Conservation (phyloP, 495 filamentous ascomycete genomes). For the Penicillium arizonense region DNA sequence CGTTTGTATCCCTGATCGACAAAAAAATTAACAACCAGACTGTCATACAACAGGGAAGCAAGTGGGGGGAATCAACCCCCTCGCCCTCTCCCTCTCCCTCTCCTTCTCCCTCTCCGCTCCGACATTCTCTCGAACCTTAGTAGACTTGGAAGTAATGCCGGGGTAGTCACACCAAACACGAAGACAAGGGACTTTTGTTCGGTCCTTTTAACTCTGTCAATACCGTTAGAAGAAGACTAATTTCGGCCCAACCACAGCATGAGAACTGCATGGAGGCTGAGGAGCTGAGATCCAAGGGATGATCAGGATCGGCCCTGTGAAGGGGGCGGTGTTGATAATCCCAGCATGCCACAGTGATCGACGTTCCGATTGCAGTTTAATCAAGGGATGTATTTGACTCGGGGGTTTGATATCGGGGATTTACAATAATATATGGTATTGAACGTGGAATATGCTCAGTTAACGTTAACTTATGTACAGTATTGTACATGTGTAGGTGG, state of each 20-base stretch:
- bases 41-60: not conserved
- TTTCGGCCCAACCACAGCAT: no score
- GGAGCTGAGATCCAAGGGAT: constrained; percentile 10
- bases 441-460: not conserved
- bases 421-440: constrained; percentile 3
- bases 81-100: not conserved
- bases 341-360: constrained; percentile 32
- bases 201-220: not conserved
- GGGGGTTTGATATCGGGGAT: constrained; percentile 3
- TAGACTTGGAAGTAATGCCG: no score
- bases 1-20: constrained; percentile 4
- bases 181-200: not conserved
- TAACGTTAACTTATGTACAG: no score
- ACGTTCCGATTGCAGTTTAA: constrained; percentile 30
- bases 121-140: not conserved
- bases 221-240: not conserved
- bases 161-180: not conserved
- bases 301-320: constrained; percentile 7
- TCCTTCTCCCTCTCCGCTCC: not conserved
- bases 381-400: constrained; percentile 9
- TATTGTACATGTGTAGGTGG: no score
- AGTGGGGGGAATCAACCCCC: not conserved
- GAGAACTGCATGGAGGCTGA: not conserved
- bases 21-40: not conserved
- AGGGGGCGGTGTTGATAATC: constrained; percentile 35